Conservation (phyloP, 169 alveolate species). For the Cryptosporidium canis region DNA sequence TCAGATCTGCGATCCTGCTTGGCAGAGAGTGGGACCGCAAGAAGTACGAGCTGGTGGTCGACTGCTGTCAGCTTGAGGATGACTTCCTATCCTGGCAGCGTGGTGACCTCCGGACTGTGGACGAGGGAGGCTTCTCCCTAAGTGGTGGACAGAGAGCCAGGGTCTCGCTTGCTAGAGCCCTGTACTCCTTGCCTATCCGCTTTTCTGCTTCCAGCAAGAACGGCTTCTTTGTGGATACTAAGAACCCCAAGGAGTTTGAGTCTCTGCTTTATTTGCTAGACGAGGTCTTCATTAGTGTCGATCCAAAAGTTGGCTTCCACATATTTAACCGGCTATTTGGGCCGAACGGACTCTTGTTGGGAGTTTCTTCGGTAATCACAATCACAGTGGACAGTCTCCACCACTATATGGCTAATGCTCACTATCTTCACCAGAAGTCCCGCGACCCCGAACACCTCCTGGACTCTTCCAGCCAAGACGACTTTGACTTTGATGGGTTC, state of each 20-base stretch:
- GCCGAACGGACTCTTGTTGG: slow-evolving; percentile 30
- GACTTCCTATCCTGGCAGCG: slow-evolving; percentile 79
- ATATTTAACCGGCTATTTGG: slow-evolving; percentile 59
- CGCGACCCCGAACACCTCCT: neutral
- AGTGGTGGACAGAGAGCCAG: slow-evolving; percentile 94
- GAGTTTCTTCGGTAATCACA: slow-evolving; percentile 22
- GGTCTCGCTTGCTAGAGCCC: slow-evolving; percentile 90
- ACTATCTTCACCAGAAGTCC: neutral
- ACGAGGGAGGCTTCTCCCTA: slow-evolving; percentile 87
- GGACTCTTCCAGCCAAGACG: neutral
- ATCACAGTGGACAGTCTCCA: slow-evolving; percentile 60
- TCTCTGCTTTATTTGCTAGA: slow-evolving; percentile 49
- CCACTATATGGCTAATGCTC: slow-evolving; percentile 41
- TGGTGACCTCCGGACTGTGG: slow-evolving; percentile 83
- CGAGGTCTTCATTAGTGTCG: slow-evolving; percentile 62
- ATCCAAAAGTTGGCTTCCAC: slow-evolving; percentile 54
- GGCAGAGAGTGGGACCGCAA: slow-evolving; percentile 80
- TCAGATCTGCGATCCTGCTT: slow-evolving; percentile 82
- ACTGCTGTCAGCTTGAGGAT: slow-evolving; percentile 76
- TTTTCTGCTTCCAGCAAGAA: neutral
- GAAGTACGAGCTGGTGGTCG: slow-evolving; percentile 77
- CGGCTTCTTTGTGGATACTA: neutral
- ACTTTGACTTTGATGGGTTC: neutral
- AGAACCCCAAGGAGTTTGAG: slow-evolving; percentile 1
- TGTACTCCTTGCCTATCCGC: slow-evolving; percentile 79